Evolutionary conservation across 805 yeast genomes (phyloP).

Genomic region (Pichia nakasei): DNA sequence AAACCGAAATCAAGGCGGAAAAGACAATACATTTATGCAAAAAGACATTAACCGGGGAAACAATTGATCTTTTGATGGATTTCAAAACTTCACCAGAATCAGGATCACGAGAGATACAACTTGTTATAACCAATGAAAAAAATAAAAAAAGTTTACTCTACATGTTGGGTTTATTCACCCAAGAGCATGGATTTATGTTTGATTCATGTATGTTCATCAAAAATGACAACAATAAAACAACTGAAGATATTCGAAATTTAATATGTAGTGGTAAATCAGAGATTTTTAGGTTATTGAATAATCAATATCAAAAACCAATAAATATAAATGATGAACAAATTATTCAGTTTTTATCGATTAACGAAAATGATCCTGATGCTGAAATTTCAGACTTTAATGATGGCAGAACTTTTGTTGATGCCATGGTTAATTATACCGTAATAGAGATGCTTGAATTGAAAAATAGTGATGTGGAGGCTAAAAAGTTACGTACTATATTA

Average conservation of each 20-base stretch:
- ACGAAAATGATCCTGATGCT: background rate
- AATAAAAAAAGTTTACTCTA: background rate
- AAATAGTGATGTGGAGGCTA: background rate
- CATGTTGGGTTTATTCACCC: constrained; percentile 6
- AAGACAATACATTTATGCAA: constrained; percentile 9
- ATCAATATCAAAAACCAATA: constrained; percentile 5
- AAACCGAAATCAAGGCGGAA: background rate
- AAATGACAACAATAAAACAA: background rate
- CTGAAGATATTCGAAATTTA: background rate
- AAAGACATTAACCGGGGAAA: background rate
- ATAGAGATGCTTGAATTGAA: background rate
- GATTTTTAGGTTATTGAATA: constrained; percentile 2
- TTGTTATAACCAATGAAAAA: background rate
- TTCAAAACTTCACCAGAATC: constrained; percentile 1
- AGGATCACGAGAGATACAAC: constrained; percentile 7
- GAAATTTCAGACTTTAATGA: constrained; percentile 1
- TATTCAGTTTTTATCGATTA: background rate
- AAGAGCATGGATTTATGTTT: constrained; percentile 4
- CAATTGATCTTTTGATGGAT: constrained; percentile 8
- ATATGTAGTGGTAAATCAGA: background rate
- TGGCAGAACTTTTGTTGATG: constrained; percentile 1
- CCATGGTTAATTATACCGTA: constrained; percentile 1
- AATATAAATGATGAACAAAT: background rate
- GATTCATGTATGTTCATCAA: background rate
- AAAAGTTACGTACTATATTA: background rate